phyloP scores from a whole-genome alignment of 306 rosid genomes.

The Glycine latifolia region DNA sequence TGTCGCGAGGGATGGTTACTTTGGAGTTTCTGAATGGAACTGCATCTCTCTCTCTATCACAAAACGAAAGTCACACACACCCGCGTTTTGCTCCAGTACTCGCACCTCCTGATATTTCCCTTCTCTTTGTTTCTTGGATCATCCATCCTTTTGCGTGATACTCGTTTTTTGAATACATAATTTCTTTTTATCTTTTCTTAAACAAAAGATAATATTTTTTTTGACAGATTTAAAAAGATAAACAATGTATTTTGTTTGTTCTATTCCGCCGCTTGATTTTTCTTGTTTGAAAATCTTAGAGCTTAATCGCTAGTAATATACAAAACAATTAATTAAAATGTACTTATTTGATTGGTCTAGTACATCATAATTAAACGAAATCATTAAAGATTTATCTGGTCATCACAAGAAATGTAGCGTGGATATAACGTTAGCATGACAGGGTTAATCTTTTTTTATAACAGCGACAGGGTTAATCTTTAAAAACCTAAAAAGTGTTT shows the following conservation, averaged over 20 bases:
- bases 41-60: conserved; percentile 13
- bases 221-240: too few relatives aligned
- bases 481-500: neutral
- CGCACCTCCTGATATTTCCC: conserved; percentile 15
- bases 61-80: conserved; percentile 6
- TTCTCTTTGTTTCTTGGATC: conserved; percentile 36
- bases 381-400: conserved; percentile 1
- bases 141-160: conserved; percentile 1
- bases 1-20: conserved; percentile 39
- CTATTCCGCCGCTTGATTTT: neutral
- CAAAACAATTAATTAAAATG: neutral
- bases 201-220: too few relatives aligned
- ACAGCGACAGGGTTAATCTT: neutral
- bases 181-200: neutral
- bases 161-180: neutral
- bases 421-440: conserved; percentile 2
- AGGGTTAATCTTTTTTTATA: too few relatives aligned
- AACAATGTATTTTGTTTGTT: neutral
- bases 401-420: neutral
- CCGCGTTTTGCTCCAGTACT: conserved; percentile 51
- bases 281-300: neutral
- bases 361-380: neutral
- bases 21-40: conserved; percentile 42
- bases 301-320: neutral
- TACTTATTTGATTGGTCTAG: neutral